A percentile compares a stretch with the other conserved stretches of the same genome.
Evolutionary conservation across 1,139 yeast species (phyloP).

Genomic region (Hemisphaericaspora subhashii): DNA sequence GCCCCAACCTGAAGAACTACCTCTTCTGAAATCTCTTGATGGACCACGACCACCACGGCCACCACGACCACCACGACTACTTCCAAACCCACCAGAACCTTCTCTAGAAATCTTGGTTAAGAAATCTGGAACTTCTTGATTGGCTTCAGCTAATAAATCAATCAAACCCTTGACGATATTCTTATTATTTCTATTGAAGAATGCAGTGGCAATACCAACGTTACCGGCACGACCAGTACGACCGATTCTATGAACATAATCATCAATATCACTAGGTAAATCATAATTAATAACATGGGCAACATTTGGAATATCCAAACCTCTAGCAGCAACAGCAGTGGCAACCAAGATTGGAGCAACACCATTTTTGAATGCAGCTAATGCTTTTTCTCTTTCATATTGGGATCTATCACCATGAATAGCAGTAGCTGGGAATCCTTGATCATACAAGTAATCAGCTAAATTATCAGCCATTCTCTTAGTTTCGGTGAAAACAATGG

Average conservation of each 20-base stretch:
- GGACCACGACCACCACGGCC: constrained; percentile 46
- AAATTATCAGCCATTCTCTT: constrained; percentile 97
- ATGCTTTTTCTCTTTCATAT: constrained; percentile 95
- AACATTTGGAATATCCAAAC: constrained; percentile 98
- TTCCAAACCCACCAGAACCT: constrained; percentile 53
- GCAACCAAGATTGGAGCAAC: constrained; percentile 92
- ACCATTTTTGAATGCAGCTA: constrained; percentile 84
- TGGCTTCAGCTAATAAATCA: constrained; percentile 89
- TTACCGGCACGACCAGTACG: constrained; percentile 99
- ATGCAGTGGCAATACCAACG: constrained; percentile 96
- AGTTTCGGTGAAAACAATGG: constrained; percentile 95
- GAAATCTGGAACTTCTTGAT: constrained; percentile 95
- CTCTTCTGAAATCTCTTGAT: constrained; percentile 62
- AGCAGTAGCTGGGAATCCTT: constrained; percentile 94
- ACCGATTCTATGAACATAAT: constrained; percentile 98
- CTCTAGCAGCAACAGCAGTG: constrained; percentile 99
- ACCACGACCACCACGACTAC: constrained; percentile 54
- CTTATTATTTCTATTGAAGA: constrained; percentile 93
- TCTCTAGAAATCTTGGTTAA: constrained; percentile 81
- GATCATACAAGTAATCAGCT: constrained; percentile 87
- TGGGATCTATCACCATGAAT: constrained; percentile 99
- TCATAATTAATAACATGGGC: constrained; percentile 97
- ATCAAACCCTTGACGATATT: constrained; percentile 86
- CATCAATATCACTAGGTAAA: constrained; percentile 95
- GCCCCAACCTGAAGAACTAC: constrained; percentile 33